phyloP scores from a whole-genome alignment of 1,139 yeast species.

The Pichia sp. region DNA sequence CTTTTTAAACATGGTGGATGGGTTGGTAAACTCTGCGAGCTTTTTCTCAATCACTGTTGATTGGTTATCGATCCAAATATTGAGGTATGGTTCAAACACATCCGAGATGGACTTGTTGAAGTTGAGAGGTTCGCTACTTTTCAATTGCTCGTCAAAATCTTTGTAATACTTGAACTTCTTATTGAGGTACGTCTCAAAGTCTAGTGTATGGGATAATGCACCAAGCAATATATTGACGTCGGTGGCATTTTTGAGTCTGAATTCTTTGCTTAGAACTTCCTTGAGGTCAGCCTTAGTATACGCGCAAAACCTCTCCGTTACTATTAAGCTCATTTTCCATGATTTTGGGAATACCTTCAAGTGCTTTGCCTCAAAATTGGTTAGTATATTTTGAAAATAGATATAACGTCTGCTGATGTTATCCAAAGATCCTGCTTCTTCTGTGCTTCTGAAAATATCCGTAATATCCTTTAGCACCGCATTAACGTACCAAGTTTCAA shows the following conservation, averaged over 20 bases:
- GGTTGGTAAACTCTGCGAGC: constrained; percentile 51
- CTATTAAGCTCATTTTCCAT: constrained; percentile 64
- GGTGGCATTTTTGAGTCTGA: constrained; percentile 25
- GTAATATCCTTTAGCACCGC: constrained; percentile 67
- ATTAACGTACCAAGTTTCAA: constrained; percentile 70
- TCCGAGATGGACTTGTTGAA: constrained; percentile 53
- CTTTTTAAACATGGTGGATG: constrained; percentile 36
- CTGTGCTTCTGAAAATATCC: constrained; percentile 65
- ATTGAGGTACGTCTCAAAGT: constrained; percentile 71
- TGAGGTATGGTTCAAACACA: constrained; percentile 79
- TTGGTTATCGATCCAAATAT: constrained; percentile 85
- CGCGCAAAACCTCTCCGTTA: constrained; percentile 59
- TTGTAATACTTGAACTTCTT: constrained; percentile 39
- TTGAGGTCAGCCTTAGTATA: constrained; percentile 63
- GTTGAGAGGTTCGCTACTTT: constrained; percentile 23
- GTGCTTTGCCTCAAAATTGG: constrained; percentile 47
- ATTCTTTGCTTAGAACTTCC: constrained; percentile 33
- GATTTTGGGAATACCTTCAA: constrained; percentile 52
- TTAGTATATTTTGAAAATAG: constrained; percentile 65
- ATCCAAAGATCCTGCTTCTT: constrained; percentile 92
- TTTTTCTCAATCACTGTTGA: constrained; percentile 56
- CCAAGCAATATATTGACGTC: constrained; percentile 55
- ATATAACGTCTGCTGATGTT: constrained; percentile 75
- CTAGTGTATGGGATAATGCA: constrained; percentile 57
- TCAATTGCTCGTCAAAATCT: constrained; percentile 19